phyloP scores from a whole-genome alignment of 78 protist genomes.

The Dictyostelium purpureum region DNA sequence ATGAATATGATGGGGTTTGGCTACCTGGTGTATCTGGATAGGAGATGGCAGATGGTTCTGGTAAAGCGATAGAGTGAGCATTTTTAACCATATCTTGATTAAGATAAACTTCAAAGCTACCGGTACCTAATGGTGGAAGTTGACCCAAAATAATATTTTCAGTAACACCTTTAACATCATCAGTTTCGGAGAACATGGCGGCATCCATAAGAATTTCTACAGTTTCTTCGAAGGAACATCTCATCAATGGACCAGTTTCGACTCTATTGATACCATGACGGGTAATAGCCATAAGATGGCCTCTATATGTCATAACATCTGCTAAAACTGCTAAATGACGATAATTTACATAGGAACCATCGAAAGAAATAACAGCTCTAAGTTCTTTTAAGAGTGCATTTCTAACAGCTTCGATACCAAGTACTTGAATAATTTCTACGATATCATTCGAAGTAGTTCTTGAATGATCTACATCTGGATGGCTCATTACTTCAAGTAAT shows the following conservation, averaged over 20 bases:
- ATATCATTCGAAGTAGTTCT: slow-evolving; percentile 96
- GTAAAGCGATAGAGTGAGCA: slow-evolving; percentile 64
- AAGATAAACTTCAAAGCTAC: slow-evolving; percentile 92
- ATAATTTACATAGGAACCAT: slow-evolving; percentile 98
- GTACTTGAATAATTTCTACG: slow-evolving; percentile 89
- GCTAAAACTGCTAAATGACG: slow-evolving; percentile 97
- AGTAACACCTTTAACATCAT: slow-evolving; percentile 96
- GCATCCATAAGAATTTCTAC: slow-evolving; percentile 98
- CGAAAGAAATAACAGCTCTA: slow-evolving; percentile 89
- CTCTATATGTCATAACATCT: slow-evolving; percentile 98
- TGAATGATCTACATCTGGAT: slow-evolving; percentile 89
- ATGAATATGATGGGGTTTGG: slow-evolving; percentile 88
- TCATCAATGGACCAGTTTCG: slow-evolving; percentile 86
- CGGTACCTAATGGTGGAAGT: slow-evolving; percentile 95
- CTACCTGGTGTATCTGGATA: slow-evolving; percentile 82
- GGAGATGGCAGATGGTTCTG: slow-evolving; percentile 78
- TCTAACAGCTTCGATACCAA: slow-evolving; percentile 99
- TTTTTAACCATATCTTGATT: slow-evolving; percentile 84
- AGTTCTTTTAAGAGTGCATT: slow-evolving; percentile 92
- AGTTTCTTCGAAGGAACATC: slow-evolving; percentile 99
- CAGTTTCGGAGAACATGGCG: slow-evolving; percentile 92
- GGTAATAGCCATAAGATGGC: slow-evolving; percentile 97
- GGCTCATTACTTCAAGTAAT: slow-evolving; percentile 87
- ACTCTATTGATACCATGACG: slow-evolving; percentile 99
- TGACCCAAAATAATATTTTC: slow-evolving; percentile 98